Percentiles rank a stretch among this genome's conserved stretches.
These are phyloP conservation scores for Chrysoporthe deuterocubensis DNA, from an alignment of 2,329 filamentous ascomycete genomes.

Conservation along the genomic window DNA sequence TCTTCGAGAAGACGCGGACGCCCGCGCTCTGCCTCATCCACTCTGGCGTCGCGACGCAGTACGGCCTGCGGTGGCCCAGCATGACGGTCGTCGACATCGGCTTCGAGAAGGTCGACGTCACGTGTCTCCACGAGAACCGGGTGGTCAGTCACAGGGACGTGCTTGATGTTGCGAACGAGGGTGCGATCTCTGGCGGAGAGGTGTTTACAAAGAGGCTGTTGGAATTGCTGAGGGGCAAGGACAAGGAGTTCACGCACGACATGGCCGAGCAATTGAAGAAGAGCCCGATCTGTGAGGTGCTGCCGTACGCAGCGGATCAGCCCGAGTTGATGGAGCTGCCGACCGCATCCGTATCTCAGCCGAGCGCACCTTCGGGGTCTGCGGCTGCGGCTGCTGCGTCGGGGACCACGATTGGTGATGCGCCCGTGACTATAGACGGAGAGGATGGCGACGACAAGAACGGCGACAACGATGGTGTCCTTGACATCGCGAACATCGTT, in stretches of 20 bases:
- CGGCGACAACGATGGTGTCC: constrained; percentile 68
- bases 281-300: constrained; percentile 68
- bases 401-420: constrained; percentile 38
- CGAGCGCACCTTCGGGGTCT: constrained; percentile 32
- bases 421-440: constrained; percentile 31
- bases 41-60: constrained; percentile 84
- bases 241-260: constrained; percentile 62
- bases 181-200: constrained; percentile 77
- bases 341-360: constrained; percentile 38
- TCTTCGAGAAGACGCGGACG: constrained; percentile 97
- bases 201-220: constrained; percentile 78
- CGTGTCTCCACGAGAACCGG: constrained; percentile 82
- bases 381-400: constrained; percentile 32
- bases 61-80: constrained; percentile 74
- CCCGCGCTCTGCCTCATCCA: constrained; percentile 91
- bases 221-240: constrained; percentile 60
- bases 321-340: constrained; percentile 54
- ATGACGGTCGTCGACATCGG: constrained; percentile 92
- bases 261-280: constrained; percentile 75
- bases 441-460: constrained; percentile 48
- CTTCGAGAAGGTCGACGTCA: constrained; percentile 89
- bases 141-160: constrained; percentile 70
- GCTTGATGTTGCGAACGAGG: constrained; percentile 48
- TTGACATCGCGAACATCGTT: constrained; percentile 85
- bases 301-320: constrained; percentile 56